A percentile compares a stretch with the other conserved stretches of the same genome.
These are phyloP conservation scores for Haberlea rhodopensis DNA, from an alignment of 257 asterid genomes.

Conservation along the genomic window DNA sequence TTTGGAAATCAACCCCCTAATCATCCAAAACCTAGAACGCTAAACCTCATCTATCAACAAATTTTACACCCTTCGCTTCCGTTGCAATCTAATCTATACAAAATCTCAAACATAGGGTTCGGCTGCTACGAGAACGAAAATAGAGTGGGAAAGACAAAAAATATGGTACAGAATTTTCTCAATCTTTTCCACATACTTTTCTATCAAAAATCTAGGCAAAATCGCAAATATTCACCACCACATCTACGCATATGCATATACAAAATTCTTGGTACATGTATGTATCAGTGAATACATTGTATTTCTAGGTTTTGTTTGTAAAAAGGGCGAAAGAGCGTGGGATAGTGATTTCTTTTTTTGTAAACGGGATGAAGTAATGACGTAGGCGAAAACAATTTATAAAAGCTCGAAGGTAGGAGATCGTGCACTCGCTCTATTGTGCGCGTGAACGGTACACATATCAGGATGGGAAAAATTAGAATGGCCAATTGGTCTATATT, in stretches of 20 bases:
- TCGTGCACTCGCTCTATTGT: too few relatives aligned
- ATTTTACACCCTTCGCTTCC: constrained; percentile 27
- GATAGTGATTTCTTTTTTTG: not conserved
- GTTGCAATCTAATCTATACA: constrained; percentile 33
- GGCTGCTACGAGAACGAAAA: constrained; percentile 38
- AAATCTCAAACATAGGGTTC: constrained; percentile 33
- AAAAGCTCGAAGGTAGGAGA: too few relatives aligned
- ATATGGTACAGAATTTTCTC: constrained; percentile 34
- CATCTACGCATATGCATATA: not conserved
- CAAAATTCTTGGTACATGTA: not conserved
- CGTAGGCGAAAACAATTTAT: too few relatives aligned
- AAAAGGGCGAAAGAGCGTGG: not conserved
- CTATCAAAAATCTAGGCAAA: too few relatives aligned
- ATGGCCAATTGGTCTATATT: too few relatives aligned
- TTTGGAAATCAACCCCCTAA: constrained; percentile 19
- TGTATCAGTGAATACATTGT: not conserved
- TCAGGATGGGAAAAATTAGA: too few relatives aligned
- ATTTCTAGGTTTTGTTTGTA: not conserved
- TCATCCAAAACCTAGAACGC: constrained; percentile 35
- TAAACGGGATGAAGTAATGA: not conserved
- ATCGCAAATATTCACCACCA: not conserved
- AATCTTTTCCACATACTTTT: constrained; percentile 30
- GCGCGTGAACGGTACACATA: too few relatives aligned
- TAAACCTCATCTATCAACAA: too few relatives aligned
- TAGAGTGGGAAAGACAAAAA: constrained; percentile 18